Evolutionary conservation across 1,284 basidiomycete genomes (phyloP).

Genomic region (Boletus smithii): DNA sequence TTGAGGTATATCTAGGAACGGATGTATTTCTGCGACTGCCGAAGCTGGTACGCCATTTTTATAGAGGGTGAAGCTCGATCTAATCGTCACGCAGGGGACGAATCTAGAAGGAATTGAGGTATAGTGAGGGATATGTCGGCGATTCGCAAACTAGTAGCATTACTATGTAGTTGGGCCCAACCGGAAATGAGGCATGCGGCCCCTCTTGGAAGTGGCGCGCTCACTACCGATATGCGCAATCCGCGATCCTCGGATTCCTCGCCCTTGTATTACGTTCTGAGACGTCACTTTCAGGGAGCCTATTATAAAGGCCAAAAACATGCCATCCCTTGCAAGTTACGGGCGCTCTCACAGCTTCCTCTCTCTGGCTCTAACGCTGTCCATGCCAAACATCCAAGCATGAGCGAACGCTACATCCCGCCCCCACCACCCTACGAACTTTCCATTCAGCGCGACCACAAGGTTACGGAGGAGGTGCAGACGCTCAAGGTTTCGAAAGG

Average conservation of each 20-base stretch:
- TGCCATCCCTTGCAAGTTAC: neutral
- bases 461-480: constrained; percentile 44
- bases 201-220: neutral
- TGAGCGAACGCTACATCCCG: constrained; percentile 31
- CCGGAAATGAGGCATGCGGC: constrained; percentile 15
- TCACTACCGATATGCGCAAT: no score
- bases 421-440: constrained; percentile 50
- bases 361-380: neutral
- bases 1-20: constrained; percentile 49
- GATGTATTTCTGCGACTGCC: constrained; percentile 80
- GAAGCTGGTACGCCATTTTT: constrained; percentile 58
- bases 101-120: constrained; percentile 81
- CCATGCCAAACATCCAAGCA: constrained; percentile 12
- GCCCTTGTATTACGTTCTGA: constrained; percentile 4
- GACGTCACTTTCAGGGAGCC: no score
- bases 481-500: constrained; percentile 27
- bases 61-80: neutral
- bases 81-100: constrained; percentile 55
- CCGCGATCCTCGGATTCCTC: no score
- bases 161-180: neutral
- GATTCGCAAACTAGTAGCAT: constrained; percentile 11
- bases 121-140: constrained; percentile 28
- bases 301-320: constrained; percentile 12
- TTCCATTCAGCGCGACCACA: constrained; percentile 55
- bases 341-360: constrained; percentile 15